Evolutionary conservation across 305 asterid species (phyloP).

Genomic region (Nicotiana rustica): DNA sequence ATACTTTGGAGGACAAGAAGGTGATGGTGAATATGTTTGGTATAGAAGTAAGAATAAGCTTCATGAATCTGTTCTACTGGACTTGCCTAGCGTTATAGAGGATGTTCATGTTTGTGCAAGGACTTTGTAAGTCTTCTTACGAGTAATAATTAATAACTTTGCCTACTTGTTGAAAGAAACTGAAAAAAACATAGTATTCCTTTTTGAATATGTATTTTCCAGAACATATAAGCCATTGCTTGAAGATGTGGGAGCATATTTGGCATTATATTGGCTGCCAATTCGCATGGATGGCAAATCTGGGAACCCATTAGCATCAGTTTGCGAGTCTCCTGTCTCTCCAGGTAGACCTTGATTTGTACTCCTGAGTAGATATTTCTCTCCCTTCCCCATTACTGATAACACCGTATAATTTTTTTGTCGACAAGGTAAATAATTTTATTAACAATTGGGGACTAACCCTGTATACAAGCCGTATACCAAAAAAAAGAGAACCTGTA

Average conservation of each 20-base stretch:
- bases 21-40: constrained; percentile 87
- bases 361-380: not conserved
- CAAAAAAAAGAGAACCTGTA: too few species aligned
- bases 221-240: constrained; percentile 81
- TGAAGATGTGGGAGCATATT: constrained; percentile 85
- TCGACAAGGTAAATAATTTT: too few species aligned
- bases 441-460: too few species aligned
- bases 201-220: constrained; percentile 46
- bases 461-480: too few species aligned
- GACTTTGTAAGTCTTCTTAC: constrained; percentile 64
- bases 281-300: constrained; percentile 76
- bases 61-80: constrained; percentile 64
- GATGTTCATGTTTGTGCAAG: constrained; percentile 62
- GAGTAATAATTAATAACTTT: constrained; percentile 24
- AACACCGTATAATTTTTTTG: too few species aligned
- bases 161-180: constrained; percentile 25
- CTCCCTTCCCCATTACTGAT: constrained; percentile 28
- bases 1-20: constrained; percentile 95
- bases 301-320: constrained; percentile 78
- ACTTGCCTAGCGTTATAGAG: constrained; percentile 56
- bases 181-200: constrained; percentile 28
- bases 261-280: constrained; percentile 90
- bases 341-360: constrained; percentile 66
- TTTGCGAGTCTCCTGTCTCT: constrained; percentile 75
- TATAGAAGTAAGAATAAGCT: constrained; percentile 79